Evolutionary conservation across 2,329 filamentous ascomycete species (phyloP), one percentile per base, ranked within the genome.

Genomic region (Periconia macrospinosa): DNA sequence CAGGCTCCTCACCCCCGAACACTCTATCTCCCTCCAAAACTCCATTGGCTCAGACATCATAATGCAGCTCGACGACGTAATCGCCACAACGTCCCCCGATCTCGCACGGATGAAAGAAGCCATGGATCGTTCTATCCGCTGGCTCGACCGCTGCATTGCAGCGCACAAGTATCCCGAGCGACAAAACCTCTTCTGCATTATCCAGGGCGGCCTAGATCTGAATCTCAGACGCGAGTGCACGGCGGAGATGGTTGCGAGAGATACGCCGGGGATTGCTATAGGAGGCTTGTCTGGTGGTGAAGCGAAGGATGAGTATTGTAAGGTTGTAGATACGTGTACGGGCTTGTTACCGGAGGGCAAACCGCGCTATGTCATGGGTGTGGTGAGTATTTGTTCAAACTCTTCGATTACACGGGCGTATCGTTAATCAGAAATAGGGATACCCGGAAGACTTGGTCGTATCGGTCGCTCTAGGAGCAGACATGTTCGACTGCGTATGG

Each of bases 401-500:
- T n/a, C 13, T 15, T 48, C 33, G 19, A 3, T 44, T 20, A 6
- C 17, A 1, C 9, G 7, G 49, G 14, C 5, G 1, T 15, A 37
- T 54, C 47, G 41, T 57, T 64, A n/a, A 72, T 69, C 46, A 62
- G 50, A 13, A 13, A 23, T 49, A 84, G 82, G 92, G 94, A 13
- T 99, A 97, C 73, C 94, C 94, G 1, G 94, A 97, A 77, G 94
- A 99, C 69, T 80, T 99, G 52, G 85, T 99, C 1, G 92, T 99
- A 40, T 95, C 91, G 49, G 87, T 97, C 3, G 94, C 94, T 1
- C 82, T 99, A 0, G 94, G 94, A 3, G 94, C 94, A 46, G 94
- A 99, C 76, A 99, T 99, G 94, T 99, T 99, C 71, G 94, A 99
- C 76, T 99, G 95, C 70, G 94, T 99, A 7, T 99, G 94, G 94